Evolutionary conservation across 208 protist genomes (phyloP).

Genomic region (Crithidia expoeki): DNA sequence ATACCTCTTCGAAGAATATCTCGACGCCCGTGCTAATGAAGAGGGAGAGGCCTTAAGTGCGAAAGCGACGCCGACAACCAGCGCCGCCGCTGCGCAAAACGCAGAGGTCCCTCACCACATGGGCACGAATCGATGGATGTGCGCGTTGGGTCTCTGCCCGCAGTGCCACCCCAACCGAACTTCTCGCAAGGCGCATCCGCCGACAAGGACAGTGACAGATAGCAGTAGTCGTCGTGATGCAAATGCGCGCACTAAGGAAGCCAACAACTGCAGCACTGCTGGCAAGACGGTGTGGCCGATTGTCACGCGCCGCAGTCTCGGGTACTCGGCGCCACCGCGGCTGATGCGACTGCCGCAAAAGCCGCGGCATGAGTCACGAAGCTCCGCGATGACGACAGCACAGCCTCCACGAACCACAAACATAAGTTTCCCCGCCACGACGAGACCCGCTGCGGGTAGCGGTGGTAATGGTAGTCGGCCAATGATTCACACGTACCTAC

Average conservation of each 20-base stretch:
- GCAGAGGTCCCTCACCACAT: constrained; percentile 21
- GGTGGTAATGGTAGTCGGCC: neutral
- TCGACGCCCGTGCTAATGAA: neutral
- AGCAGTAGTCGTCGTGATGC: too few relatives aligned
- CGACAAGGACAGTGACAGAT: too few relatives aligned
- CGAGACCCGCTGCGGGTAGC: too few relatives aligned
- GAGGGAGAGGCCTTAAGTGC: neutral
- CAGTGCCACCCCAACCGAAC: constrained; percentile 22
- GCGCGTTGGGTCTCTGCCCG: constrained; percentile 28
- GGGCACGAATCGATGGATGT: constrained; percentile 29
- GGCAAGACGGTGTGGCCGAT: constrained; percentile 21
- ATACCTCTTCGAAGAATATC: constrained; percentile 7
- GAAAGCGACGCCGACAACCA: too few relatives aligned
- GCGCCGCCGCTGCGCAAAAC: neutral
- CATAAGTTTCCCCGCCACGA: too few relatives aligned
- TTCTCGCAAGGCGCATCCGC: neutral
- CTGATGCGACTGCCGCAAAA: neutral
- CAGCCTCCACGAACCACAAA: neutral
- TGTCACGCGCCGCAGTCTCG: constrained; percentile 8
- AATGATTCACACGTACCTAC: neutral
- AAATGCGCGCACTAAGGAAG: too few relatives aligned
- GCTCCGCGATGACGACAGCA: neutral
- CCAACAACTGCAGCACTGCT: neutral
- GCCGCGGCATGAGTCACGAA: neutral
- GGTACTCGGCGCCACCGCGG: constrained; percentile 22